These are phyloP conservation scores for Rhodotorula graminis DNA, from an alignment of 768 basidiomycete species.

Conservation along the genomic window DNA sequence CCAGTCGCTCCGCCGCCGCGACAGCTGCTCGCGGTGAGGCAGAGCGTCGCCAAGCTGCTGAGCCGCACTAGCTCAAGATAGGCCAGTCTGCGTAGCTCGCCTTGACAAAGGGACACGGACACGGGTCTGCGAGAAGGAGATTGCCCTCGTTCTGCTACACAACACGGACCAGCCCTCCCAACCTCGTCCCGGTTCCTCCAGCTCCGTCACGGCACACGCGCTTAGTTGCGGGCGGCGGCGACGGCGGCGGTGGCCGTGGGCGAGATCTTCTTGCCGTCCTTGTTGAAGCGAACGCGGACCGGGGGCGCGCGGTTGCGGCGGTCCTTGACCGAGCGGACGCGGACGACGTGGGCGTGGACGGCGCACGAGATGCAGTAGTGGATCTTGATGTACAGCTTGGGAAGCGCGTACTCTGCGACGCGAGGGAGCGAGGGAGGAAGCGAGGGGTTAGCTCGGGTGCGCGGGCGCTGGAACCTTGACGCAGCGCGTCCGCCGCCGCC, in stretches of 20 bases:
- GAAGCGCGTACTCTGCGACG: conserved; percentile 78
- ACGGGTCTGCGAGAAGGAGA: background rate
- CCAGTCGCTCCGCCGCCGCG: too few species aligned
- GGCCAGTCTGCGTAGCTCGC: too few species aligned
- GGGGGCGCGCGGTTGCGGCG: conserved; percentile 97
- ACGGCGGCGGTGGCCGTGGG: conserved; percentile 3
- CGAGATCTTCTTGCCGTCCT: conserved; percentile 46
- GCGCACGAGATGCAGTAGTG: conserved; percentile 98
- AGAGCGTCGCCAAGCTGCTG: too few species aligned
- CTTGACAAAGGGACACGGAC: too few species aligned
- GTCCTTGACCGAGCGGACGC: conserved; percentile 91
- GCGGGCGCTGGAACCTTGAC: too few species aligned
- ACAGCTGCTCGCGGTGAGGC: too few species aligned
- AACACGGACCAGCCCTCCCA: background rate
- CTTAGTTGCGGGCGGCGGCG: background rate
- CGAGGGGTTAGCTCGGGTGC: background rate
- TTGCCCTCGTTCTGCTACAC: background rate
- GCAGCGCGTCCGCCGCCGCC: too few species aligned
- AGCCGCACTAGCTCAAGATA: too few species aligned
- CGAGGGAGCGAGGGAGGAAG: too few species aligned
- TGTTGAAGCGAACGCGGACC: conserved; percentile 61
- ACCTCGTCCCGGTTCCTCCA: background rate
- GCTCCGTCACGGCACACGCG: background rate
- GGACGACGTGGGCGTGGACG: conserved; percentile 98
- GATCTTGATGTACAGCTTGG: conserved; percentile 98